phyloP scores from a whole-genome alignment of 2,329 filamentous ascomycete species.

The Penicillium frequentans region DNA sequence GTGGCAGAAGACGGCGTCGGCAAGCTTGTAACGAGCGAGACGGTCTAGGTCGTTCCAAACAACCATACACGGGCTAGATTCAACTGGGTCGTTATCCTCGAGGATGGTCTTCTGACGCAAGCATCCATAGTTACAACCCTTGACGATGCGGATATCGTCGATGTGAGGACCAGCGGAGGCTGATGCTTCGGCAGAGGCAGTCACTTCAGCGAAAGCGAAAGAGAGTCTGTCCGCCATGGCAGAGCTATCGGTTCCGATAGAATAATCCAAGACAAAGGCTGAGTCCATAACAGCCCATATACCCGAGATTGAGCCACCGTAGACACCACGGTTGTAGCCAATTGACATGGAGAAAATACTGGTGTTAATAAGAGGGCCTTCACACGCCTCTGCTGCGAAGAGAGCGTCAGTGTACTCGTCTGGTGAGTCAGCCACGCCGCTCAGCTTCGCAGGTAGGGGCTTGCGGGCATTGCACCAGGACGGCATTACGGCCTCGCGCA shows the following conservation, averaged over 20 bases:
- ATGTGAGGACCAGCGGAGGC: constrained; percentile 9
- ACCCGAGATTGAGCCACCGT: constrained; percentile 12
- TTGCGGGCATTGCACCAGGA: constrained; percentile 9
- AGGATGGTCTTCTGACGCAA: constrained; percentile 15
- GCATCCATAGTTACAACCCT: constrained; percentile 12
- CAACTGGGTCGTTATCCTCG: constrained; percentile 9
- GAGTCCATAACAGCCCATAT: constrained; percentile 15
- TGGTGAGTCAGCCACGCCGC: constrained; percentile 9
- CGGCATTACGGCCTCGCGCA: constrained; percentile 2
- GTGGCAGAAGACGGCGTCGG: constrained; percentile 14
- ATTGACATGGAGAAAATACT: constrained; percentile 11
- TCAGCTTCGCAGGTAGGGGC: constrained; percentile 11
- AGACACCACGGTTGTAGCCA: constrained; percentile 12
- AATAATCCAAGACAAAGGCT: constrained; percentile 12
- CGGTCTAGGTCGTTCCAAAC: constrained; percentile 14
- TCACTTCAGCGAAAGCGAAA: constrained; percentile 11
- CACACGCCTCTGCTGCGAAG: constrained; percentile 2
- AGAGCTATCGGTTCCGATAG: constrained; percentile 4
- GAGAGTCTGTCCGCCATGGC: constrained; percentile 10
- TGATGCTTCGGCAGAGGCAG: constrained; percentile 10
- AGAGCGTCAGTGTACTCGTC: constrained; percentile 4
- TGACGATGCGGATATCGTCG: constrained; percentile 10
- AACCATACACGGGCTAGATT: constrained; percentile 10
- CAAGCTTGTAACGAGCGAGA: constrained; percentile 14
- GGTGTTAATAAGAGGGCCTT: constrained; percentile 11